Base-by-base conservation (phyloP, 108 stramenopile species). In the Skeletonema tropicum region DNA sequence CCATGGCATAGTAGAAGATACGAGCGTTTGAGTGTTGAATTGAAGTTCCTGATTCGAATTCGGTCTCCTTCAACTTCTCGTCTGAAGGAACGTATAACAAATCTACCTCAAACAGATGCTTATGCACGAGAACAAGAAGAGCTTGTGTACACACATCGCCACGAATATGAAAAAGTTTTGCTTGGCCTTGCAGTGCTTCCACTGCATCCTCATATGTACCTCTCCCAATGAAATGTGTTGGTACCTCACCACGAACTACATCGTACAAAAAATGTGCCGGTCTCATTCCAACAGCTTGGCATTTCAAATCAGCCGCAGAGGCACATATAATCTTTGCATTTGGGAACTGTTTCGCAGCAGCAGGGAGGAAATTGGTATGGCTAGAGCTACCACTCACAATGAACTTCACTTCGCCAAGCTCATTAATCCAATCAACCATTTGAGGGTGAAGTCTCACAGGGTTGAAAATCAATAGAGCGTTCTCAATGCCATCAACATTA, bases 321-420 rank as follows among this genome's bases (percentile, higher is more conserved):
- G 76, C 70, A 57, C 76, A 77, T 36, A 77, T 65, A 36, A 77
- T 73, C 48, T 65, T 77, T 3, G 76, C 76, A 42, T 64, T 49
- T 25, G 76, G 76, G 65, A 60, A 77, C 9, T 71, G 62, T 2
- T 29, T 33, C 17, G 59, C 67, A 14, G 71, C 60, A 21, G 11
- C 63, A 3, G 67, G 59, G 12, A 77, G 35, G 9, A 52, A 71
- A 57, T 77, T 77, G 11, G 76, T 77, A 39, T 77, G 76, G 32
- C 62, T 36, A 11, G 68, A 61, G 6, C 60, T 64, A 38, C 76
- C 76, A 38, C 71, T 72, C 29, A 77, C 71, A 35, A 77, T 65
- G 21, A 48, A 77, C 29, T 64, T 73, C 7, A 77, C 76, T 45
- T 52, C 12, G 8, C 76, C 76, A 61, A 17, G 70, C 19, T n/a